Evolutionary conservation across 495 filamentous ascomycete genomes (phyloP).

Genomic region (Daldinia vernicosa): DNA sequence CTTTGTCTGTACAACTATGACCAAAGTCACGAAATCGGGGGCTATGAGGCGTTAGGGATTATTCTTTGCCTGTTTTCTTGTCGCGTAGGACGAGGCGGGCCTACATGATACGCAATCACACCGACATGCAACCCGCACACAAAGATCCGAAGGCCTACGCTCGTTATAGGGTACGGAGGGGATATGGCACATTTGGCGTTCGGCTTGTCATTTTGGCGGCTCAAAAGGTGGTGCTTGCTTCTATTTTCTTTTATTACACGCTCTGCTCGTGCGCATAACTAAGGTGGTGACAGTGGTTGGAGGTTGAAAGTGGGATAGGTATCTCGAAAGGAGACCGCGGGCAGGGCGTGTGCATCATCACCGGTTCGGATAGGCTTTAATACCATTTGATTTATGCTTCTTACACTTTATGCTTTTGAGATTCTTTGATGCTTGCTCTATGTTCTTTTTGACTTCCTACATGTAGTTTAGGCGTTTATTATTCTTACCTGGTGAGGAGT

Average conservation of each 20-base stretch:
- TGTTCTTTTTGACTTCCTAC: neutral
- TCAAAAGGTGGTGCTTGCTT: neutral
- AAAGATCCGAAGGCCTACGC: neutral
- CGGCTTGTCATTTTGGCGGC: neutral
- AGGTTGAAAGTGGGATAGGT: neutral
- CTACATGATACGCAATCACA: neutral
- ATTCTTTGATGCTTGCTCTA: neutral
- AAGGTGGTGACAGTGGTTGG: neutral
- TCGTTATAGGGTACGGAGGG: neutral
- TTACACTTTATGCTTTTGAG: neutral
- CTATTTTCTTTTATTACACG: neutral
- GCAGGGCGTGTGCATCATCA: conserved; percentile 6
- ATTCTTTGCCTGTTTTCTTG: conserved; percentile 4
- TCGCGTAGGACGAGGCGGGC: neutral
- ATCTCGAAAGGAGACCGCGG: neutral
- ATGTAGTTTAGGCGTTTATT: neutral
- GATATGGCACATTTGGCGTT: neutral
- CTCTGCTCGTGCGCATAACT: neutral
- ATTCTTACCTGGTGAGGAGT: neutral
- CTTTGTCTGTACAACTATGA: conserved; percentile 6
- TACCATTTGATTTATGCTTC: conserved; percentile 5
- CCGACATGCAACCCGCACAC: neutral
- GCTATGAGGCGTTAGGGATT: conserved; percentile 11
- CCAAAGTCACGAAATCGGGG: conserved; percentile 4
- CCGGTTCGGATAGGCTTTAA: conserved; percentile 1